phyloP scores from a whole-genome alignment of 1,139 yeast species.

The Candida dubliniensis region DNA sequence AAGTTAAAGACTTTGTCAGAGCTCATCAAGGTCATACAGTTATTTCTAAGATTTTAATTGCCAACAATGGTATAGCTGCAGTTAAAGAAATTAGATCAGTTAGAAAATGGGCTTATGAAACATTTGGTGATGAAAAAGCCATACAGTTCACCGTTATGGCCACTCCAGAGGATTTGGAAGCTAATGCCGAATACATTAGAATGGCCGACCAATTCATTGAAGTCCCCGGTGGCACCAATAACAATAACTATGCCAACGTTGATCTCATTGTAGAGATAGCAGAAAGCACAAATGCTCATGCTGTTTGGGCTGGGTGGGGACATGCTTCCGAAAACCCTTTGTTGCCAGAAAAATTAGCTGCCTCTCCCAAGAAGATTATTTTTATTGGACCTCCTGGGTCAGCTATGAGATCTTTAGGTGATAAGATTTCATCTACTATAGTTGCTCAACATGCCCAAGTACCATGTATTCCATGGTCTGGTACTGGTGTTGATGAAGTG shows the following conservation, averaged over 20 bases:
- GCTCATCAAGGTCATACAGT: constrained; percentile 94
- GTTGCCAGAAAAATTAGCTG: constrained; percentile 90
- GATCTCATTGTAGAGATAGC: constrained; percentile 96
- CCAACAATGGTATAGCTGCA: constrained; percentile 98
- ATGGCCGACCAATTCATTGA: constrained; percentile 99
- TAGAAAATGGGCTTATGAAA: constrained; percentile 98
- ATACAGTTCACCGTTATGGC: constrained; percentile 98
- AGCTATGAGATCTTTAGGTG: constrained; percentile 99
- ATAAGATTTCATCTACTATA: constrained; percentile 93
- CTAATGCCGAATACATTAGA: constrained; percentile 95
- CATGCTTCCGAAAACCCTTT: constrained; percentile 97
- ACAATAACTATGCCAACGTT: constrained; percentile 96
- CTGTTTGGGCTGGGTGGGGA: constrained; percentile 99
- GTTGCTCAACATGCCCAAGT: constrained; percentile 98
- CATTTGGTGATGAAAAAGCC: constrained; percentile 92
- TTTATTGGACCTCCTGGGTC: constrained; percentile 98
- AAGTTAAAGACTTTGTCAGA: constrained; percentile 81
- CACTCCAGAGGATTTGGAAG: constrained; percentile 95
- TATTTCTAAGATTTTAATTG: constrained; percentile 82
- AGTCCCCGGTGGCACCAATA: constrained; percentile 98
- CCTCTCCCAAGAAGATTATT: constrained; percentile 81
- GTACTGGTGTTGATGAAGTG: constrained; percentile 91
- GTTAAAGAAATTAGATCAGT: constrained; percentile 96
- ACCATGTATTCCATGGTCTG: constrained; percentile 99
- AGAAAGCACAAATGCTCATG: constrained; percentile 93